Evolutionary conservation across 495 filamentous ascomycete genomes (phyloP).

Genomic region (Podospora conica): DNA sequence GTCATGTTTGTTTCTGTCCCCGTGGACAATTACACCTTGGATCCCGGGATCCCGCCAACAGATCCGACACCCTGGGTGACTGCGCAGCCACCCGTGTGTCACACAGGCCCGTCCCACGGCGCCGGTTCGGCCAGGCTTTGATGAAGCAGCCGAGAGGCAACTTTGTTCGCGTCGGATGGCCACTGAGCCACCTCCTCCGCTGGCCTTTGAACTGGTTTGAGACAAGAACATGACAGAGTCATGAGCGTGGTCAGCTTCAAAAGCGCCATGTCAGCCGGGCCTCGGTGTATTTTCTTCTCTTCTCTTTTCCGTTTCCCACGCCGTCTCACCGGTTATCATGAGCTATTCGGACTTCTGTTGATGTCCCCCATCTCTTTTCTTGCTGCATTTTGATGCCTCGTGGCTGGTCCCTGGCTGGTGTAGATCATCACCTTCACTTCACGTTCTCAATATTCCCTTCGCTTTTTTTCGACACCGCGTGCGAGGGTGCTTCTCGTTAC

Average conservation of each 20-base stretch:
- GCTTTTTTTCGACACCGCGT: background rate
- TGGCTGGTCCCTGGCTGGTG: background rate
- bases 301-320: background rate
- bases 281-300: background rate
- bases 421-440: background rate
- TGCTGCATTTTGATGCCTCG: background rate
- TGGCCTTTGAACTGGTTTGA: background rate
- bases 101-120: background rate
- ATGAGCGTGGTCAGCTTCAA: background rate
- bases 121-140: background rate
- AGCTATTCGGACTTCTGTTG: background rate
- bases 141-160: background rate
- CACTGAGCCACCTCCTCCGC: too few relatives aligned
- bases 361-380: background rate
- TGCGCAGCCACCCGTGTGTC: background rate
- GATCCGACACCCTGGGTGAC: background rate
- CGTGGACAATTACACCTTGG: background rate
- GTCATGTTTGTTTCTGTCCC: background rate
- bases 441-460: constrained; percentile 6
- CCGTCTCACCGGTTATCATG: background rate
- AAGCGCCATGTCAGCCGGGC: background rate
- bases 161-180: background rate
- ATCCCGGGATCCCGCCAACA: constrained; percentile 1
- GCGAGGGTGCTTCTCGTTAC: constrained; percentile 16
- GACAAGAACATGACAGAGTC: background rate